Evolutionary conservation across 352 stramenopile species (phyloP).

Genomic region (Blastocystis sp.): DNA sequence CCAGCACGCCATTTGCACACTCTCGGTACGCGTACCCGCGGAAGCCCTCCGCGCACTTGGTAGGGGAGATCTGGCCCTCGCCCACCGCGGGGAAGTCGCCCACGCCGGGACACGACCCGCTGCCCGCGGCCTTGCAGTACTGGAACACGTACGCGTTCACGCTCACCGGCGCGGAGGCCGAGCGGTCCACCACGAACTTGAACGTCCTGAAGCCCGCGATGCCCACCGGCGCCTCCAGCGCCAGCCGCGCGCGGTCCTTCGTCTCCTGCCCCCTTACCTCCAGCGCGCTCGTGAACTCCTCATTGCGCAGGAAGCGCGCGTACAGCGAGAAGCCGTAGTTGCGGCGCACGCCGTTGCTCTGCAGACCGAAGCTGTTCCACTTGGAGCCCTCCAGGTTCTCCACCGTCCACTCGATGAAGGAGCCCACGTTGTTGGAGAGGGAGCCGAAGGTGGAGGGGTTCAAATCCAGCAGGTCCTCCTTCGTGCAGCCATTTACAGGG

Average conservation of each 20-base stretch:
- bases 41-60: conserved; percentile 14
- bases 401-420: background rate
- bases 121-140: conserved; percentile 5
- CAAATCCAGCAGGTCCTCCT: conserved; percentile 1
- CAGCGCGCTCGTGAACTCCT: background rate
- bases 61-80: conserved; percentile 29
- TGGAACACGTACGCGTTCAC: background rate
- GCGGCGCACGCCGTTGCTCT: background rate
- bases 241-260: background rate
- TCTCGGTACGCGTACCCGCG: conserved; percentile 43
- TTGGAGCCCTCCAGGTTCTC: background rate
- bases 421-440: background rate
- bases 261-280: background rate
- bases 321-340: background rate
- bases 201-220: background rate
- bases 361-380: background rate
- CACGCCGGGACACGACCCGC: conserved; percentile 21
- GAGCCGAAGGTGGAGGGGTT: background rate
- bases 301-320: background rate
- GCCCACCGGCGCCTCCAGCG: background rate
- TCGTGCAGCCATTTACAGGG: background rate
- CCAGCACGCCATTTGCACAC: conserved; percentile 16
- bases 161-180: background rate
- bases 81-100: conserved; percentile 39
- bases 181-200: background rate